Base-by-base conservation (phyloP, 768 basidiomycete species). In the Pleurotus sapidus region DNA sequence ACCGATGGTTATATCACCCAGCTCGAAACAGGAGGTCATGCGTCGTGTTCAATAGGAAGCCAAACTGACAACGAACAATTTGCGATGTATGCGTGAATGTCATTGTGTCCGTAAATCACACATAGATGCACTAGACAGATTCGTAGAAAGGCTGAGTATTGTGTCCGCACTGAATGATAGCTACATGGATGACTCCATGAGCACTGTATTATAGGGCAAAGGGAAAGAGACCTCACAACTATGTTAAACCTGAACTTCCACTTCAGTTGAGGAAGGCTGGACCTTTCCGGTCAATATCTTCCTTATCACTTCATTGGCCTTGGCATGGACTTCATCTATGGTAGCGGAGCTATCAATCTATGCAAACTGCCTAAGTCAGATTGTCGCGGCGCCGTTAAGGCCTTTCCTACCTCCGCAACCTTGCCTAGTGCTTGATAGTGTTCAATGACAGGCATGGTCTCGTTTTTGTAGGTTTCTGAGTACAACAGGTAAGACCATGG, bases 401-500 rank as follows among this genome's bases (percentile, higher is more conserved):
- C 24, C 38, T 40, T 48, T 51, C 8, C 61, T 63, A 95, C 95
- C 78, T 93, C 84, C 34, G 87, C 84, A 11, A 97, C 91, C 70
- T 92, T 95, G 62, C 73, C 77, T 49, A 77, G 70, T 46, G 73
- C 68, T 51, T 77, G 70, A 69, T 96, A 95, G 71, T 95, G 80
- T 46, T 93, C 76, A 56, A 99, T 92, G 50, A 99, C 96, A 5
- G 97, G 96, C 89, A 93, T 93, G 5, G 89, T 91, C 55, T 91
- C 87, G 49, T 86, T 83, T 59, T 88, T 79, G 74, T 98, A 96
- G 1, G 94, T 95, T 30, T 76, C 95, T 90, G 56, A 11, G 55
- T 7, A 46, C 5, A 53, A 30, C 27, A 39, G 38, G 15, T 37
- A 34, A 9, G 27, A 27, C 4, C 37, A 9, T 18, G 3, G 11